Evolutionary conservation across 306 rosid species (phyloP), one percentile per base, ranked within the genome.

Genomic region (Quercus dentata): DNA sequence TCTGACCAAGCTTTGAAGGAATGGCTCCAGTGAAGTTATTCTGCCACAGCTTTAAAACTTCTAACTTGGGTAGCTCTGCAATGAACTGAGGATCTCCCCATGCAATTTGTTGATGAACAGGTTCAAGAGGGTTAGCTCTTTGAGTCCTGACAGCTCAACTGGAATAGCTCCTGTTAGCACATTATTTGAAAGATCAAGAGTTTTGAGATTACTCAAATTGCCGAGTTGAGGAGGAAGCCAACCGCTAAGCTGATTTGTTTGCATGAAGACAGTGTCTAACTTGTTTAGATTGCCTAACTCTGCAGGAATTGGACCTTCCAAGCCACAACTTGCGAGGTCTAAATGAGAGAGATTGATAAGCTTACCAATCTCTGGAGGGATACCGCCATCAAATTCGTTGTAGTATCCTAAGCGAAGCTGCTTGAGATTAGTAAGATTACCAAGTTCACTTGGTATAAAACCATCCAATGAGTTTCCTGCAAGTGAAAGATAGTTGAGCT

Each of bases 401-500:
- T 54, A 94, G 44, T 94, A 94, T 0, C 97, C 98, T 91, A 94
- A 83, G 56, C 68, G 88, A 58, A 94, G 92, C 70, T 89, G 85
- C 56, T 78, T 83, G 33, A 94, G 77, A 56, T 78, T 81, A 6
- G 87, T 85, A 58, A 94, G 90, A 56, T 89, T 89, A 14, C 97
- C 98, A 64, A 94, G 82, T 85, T 90, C 89, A 56, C 44, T 19
- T 3, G 98, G 98, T 78, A 94, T 91, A 71, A 68, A 55, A 33
- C 98, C 98, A 68, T 84, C 78, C 76, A 94, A 81, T 79, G 91
- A 97, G 87, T 94, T 94, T 28, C 98, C 98, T 21, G 94, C 97
- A 72, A 94, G 88, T 18, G 92, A 89, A 11, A 94, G 83, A 71
- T 79, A 90, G 6, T 83, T 84, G 31, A 94, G 87, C 77, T 83